Evolutionary conservation across 1,284 basidiomycete genomes (phyloP), one percentile per base, ranked within the genome.

Genomic region (Rhodofomes roseus): DNA sequence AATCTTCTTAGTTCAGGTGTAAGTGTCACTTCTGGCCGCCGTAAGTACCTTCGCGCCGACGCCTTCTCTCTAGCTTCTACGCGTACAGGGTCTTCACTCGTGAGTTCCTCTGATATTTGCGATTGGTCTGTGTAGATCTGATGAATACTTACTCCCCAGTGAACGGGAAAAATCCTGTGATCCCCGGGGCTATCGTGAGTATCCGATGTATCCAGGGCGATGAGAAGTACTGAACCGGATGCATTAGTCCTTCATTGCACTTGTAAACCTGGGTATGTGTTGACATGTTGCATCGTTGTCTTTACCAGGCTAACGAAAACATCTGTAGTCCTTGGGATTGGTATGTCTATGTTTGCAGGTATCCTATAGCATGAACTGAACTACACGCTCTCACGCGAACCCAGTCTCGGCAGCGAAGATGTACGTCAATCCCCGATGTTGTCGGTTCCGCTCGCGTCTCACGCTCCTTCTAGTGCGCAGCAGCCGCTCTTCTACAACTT

Each of bases 1-100:
- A 41, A 69, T 69, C 1, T 67, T 75, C 55, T 61, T 74, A 25
- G 72, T 73, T 12, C 74, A 73, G 56, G 52, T 71, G 76, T 78
- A 56, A 63, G 76, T 27, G 7, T n/a, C 22, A 20, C 18, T 43
- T 20, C 29, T 22, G 50, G 16, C n/a, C 16, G 1, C 34, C 31
- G 6, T 14, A 2, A 2, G 12, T 3, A 16, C 14, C 4, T n/a
- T 8, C 14, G 43, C 8, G 6, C 36, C 39, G 11, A 4, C 36
- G 4, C 43, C 41, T 23, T 4, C 39, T 20, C 55, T 46, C 6
- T 54, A 77, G 76, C 25, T 78, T 69, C 60, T 77, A 77, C 44
- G 69, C 64, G 0, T 34, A 62, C 53, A 74, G 77, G 31, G 64
- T 75, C 39, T 75, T 68, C 59, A 66, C 65, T 63, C 67, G 76